Conservation (phyloP, 2,329 filamentous ascomycete genomes). For the Cladosporium sp. region DNA sequence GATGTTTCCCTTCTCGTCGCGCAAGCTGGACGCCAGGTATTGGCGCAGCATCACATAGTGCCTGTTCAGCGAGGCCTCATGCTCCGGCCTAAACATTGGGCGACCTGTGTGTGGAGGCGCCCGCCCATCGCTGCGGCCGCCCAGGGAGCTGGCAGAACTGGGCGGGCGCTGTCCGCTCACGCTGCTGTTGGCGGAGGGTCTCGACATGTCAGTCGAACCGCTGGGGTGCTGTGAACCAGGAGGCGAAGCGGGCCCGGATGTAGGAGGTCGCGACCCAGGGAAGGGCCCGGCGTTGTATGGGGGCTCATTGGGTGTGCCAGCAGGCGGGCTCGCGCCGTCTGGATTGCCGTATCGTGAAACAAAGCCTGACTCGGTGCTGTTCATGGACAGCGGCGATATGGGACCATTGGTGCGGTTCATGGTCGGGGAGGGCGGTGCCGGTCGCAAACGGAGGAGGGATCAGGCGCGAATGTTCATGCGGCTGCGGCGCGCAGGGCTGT, state of each 20-base stretch:
- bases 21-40: conserved; percentile 64
- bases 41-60: conserved; percentile 76
- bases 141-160: conserved; percentile 84
- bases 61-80: conserved; percentile 65
- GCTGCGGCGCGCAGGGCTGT: conserved; percentile 3
- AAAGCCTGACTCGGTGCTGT: conserved; percentile 61
- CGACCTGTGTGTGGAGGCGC: conserved; percentile 46
- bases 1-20: conserved; percentile 67
- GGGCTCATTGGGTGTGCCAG: conserved; percentile 16
- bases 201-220: conserved; percentile 32
- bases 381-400: conserved; percentile 73
- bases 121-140: conserved; percentile 74
- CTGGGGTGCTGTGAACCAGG: conserved; percentile 36
- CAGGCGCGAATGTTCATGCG: conserved; percentile 6
- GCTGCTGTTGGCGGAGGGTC: conserved; percentile 50
- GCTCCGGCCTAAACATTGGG: conserved; percentile 37
- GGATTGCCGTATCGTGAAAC: conserved; percentile 22
- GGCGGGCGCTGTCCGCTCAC: conserved; percentile 46
- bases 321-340: conserved; percentile 14
- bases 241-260: conserved; percentile 22
- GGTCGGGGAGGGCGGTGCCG: not conserved
- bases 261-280: conserved; percentile 24
- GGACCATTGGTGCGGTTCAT: conserved; percentile 15
- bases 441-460: conserved; percentile 1
- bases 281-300: conserved; percentile 26